Base-by-base conservation (phyloP, 169 alveolate genomes). In the Babesia ovata region DNA sequence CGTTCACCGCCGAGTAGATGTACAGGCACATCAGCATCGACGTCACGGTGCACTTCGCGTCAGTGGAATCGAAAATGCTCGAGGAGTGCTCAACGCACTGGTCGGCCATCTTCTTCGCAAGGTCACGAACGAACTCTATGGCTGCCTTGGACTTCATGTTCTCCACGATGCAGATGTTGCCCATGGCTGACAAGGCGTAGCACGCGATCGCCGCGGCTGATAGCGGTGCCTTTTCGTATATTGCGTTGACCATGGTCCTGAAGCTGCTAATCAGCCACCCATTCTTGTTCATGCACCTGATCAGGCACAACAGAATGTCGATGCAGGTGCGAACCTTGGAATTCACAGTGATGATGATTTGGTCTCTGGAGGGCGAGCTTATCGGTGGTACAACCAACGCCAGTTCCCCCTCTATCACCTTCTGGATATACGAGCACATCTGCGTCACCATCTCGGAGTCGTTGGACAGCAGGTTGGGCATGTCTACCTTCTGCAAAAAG, bases 91-190 rank as follows among this genome's bases (percentile, higher is more conserved):
- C 61, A 54, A 53, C 45, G 75, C 70, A 63, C 52, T 82, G 82
- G 54, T 36, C 85, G 70, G 63, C 70, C 71, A 57, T 75, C 67
- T 45, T 87, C 75, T 50, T 44, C 56, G 54, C 78, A 76, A 33
- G 50, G 63, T 7, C 78, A 39, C 17, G 60, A 58, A 50, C 79
- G 75, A 57, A 78, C 73, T 66, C 84, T n/a, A 36, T 39, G 67
- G 63, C 17, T 66, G 70, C 48, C 54, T 75, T 17, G 71, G 61
- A 22, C 63, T 63, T 44, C 72, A 65, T 12, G 87, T 79, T 12
- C 71, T 81, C 71, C 57, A 60, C 16, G 57, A 63, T 65, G 72
- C 75, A 52, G 56, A 45, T 21, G 82, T 79, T 75, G 48, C 86
- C 45, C 58, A 79, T 69, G 56, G 88, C 54, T 45, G 58, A 19